Evolutionary conservation across 2,329 filamentous ascomycete species (phyloP).

Genomic region (Chaetomiaceae sp.): DNA sequence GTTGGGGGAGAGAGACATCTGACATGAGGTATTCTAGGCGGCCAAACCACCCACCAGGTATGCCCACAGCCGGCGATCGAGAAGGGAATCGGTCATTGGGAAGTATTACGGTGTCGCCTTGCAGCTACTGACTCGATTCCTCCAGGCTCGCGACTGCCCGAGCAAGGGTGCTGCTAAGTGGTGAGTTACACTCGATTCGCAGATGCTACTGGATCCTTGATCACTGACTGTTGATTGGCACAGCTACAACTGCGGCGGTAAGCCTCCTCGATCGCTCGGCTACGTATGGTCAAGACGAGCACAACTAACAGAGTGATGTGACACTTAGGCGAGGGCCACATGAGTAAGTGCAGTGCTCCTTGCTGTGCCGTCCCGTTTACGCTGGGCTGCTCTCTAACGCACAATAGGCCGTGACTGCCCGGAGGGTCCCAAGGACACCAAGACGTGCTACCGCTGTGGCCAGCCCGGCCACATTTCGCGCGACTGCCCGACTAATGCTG

Average conservation of each 20-base stretch:
- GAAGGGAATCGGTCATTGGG: conserved; percentile 15
- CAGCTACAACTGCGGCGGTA: conserved; percentile 78
- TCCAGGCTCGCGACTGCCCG: conserved; percentile 75
- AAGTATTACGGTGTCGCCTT: conserved; percentile 15
- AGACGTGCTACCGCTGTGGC: conserved; percentile 73
- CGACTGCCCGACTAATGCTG: conserved; percentile 60
- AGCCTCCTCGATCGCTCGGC: conserved; percentile 29
- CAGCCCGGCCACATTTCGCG: conserved; percentile 86
- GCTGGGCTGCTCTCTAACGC: neutral
- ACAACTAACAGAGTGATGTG: conserved; percentile 23
- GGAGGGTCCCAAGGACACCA: conserved; percentile 78
- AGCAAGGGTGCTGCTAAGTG: conserved; percentile 78
- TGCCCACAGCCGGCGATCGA: conserved; percentile 29
- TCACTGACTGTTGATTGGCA: conserved; percentile 14
- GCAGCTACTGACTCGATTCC: conserved; percentile 5
- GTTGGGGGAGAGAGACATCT: conserved; percentile 28
- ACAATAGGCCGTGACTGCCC: conserved; percentile 77
- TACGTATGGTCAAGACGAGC: conserved; percentile 18
- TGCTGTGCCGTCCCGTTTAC: neutral
- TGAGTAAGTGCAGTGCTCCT: conserved; percentile 56
- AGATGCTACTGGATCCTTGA: neutral
- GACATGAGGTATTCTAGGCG: conserved; percentile 47
- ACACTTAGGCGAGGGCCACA: conserved; percentile 58
- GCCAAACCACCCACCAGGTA: conserved; percentile 70
- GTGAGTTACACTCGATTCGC: conserved; percentile 42